Conservation (phyloP, 768 basidiomycete genomes). For the Neoboletus subvelutipes region DNA sequence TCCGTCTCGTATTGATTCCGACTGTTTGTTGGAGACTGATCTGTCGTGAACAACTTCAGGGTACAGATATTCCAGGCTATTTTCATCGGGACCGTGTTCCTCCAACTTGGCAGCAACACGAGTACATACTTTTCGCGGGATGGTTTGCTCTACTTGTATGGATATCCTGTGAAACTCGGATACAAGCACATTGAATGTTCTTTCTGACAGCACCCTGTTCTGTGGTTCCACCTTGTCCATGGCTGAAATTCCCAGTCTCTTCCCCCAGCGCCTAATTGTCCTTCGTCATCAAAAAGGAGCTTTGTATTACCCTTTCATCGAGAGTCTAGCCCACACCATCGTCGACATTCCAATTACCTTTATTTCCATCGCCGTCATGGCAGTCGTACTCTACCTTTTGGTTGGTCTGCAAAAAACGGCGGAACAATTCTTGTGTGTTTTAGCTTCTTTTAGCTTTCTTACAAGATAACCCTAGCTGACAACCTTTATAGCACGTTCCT, state of each 20-base stretch:
- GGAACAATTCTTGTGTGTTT: constrained; percentile 21
- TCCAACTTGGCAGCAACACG: constrained; percentile 37
- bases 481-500: constrained; percentile 50
- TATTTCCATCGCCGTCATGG: constrained; percentile 11
- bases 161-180: background rate
- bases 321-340: constrained; percentile 42
- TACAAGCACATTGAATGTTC: background rate
- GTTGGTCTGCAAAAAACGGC: constrained; percentile 18
- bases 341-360: constrained; percentile 46
- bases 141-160: constrained; percentile 74
- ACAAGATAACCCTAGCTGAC: constrained; percentile 32
- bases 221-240: constrained; percentile 53
- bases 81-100: constrained; percentile 40
- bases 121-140: constrained; percentile 53
- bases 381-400: constrained; percentile 19
- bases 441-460: background rate
- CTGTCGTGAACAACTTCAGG: constrained; percentile 29
- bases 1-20: constrained; percentile 5
- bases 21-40: constrained; percentile 1
- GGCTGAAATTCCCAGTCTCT: constrained; percentile 51
- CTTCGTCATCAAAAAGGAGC: constrained; percentile 43
- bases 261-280: constrained; percentile 44
- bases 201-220: constrained; percentile 42
- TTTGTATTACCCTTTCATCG: constrained; percentile 50
- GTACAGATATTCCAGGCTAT: constrained; percentile 28